Conservation (phyloP, 1,139 yeast genomes). For the Blastobotrys malaysiensis region DNA sequence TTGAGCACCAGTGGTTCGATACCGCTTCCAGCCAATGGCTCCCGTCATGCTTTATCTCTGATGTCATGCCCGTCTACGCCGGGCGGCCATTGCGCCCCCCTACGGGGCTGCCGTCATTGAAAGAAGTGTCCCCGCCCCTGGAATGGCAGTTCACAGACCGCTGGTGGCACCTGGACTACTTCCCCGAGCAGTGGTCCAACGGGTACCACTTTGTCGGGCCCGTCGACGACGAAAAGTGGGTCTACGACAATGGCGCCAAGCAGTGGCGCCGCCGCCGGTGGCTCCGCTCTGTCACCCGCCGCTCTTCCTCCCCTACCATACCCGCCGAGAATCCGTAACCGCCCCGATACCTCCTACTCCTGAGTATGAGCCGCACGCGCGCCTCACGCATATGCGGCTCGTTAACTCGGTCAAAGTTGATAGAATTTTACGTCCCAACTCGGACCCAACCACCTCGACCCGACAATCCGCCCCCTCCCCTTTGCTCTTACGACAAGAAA, state of each 20-base stretch:
- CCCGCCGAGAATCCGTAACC: too few species aligned
- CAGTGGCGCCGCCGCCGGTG: constrained; percentile 28
- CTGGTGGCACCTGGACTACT: constrained; percentile 27
- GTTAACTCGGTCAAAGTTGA: not conserved
- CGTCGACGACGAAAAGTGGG: constrained; percentile 31
- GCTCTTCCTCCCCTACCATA: too few species aligned
- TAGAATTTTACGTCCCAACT: constrained; percentile 2
- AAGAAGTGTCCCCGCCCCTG: constrained; percentile 25
- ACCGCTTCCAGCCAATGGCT: constrained; percentile 54
- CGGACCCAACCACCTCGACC: constrained; percentile 15
- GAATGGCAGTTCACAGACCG: constrained; percentile 25
- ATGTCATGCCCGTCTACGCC: constrained; percentile 6
- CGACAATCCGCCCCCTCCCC: constrained; percentile 12
- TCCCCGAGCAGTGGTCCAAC: constrained; percentile 25
- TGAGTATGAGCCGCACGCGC: too few species aligned
- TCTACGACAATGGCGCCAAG: constrained; percentile 24
- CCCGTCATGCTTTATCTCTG: constrained; percentile 21
- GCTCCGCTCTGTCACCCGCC: constrained; percentile 19
- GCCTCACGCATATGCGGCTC: not conserved
- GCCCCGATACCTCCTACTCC: too few species aligned
- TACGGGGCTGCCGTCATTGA: constrained; percentile 14
- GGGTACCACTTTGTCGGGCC: constrained; percentile 14
- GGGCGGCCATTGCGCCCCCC: constrained; percentile 4
- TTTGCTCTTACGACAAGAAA: not conserved
- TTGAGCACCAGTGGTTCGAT: constrained; percentile 61